phyloP scores from a whole-genome alignment of 2,329 filamentous ascomycete genomes.

The Uncinocarpus reesii region DNA sequence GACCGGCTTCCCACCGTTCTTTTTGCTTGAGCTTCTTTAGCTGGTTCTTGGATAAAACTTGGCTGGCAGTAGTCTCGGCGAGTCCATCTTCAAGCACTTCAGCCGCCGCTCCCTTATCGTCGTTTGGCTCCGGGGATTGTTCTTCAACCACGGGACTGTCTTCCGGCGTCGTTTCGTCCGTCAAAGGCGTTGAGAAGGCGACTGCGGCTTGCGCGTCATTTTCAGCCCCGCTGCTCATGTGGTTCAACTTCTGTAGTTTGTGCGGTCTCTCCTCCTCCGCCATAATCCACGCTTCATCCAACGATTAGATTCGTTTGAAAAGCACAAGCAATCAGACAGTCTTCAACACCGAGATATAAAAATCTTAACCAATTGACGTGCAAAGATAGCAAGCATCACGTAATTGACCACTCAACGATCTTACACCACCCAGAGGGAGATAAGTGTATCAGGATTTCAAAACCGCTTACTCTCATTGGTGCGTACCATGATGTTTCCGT shows the following conservation, averaged over 20 bases:
- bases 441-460: no score
- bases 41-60: conserved; percentile 68
- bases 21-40: conserved; percentile 65
- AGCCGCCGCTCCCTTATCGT: conserved; percentile 9
- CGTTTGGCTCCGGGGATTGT: not conserved
- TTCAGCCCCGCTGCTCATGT: conserved; percentile 21
- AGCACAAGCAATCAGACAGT: not conserved
- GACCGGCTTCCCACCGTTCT: conserved; percentile 65
- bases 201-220: conserved; percentile 12
- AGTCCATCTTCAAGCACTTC: not conserved
- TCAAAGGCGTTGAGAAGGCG: not conserved
- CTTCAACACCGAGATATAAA: not conserved
- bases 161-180: not conserved
- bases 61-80: conserved; percentile 11
- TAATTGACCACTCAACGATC: no score
- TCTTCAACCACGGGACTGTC: not conserved
- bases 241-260: conserved; percentile 46
- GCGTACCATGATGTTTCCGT: no score
- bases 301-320: no score
- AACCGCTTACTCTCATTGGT: no score
- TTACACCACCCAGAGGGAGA: no score
- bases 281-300: conserved; percentile 32
- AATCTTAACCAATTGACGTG: conserved; percentile 4
- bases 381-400: not conserved
- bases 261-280: conserved; percentile 46